Percentiles rank a stretch among this genome's conserved stretches.
These are phyloP conservation scores for Butyriboletus loyo DNA, from an alignment of 768 basidiomycete genomes.

Conservation along the genomic window DNA sequence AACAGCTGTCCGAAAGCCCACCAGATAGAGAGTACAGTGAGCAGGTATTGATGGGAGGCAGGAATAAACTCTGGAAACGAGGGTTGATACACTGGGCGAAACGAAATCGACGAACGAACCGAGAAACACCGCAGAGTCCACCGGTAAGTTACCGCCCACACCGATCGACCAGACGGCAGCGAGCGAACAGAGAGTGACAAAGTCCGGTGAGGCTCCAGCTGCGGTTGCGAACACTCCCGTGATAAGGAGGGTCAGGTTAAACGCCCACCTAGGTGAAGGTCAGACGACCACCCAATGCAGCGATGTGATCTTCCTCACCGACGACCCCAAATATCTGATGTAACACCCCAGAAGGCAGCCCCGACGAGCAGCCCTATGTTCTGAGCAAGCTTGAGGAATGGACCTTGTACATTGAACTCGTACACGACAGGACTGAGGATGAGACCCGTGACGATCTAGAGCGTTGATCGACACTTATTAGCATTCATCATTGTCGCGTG, in stretches of 20 bases:
- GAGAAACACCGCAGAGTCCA: conserved; percentile 74
- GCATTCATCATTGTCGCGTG: background rate
- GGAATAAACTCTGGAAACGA: conserved; percentile 58
- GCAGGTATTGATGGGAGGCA: conserved; percentile 68
- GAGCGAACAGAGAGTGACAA: conserved; percentile 48
- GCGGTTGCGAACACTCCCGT: conserved; percentile 63
- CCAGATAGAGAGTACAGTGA: conserved; percentile 75
- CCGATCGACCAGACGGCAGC: conserved; percentile 62
- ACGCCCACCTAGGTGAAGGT: conserved; percentile 48
- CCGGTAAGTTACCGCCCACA: conserved; percentile 71
- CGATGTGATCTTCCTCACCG: conserved; percentile 33
- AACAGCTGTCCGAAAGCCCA: conserved; percentile 77
- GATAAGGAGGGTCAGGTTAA: conserved; percentile 69
- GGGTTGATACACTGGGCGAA: background rate
- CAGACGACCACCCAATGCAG: background rate
- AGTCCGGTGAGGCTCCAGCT: conserved; percentile 58
- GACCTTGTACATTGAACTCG: conserved; percentile 62
- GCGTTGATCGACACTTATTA: background rate
- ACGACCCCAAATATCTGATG: conserved; percentile 70
- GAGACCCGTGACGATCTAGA: conserved; percentile 59
- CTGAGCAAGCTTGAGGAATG: conserved; percentile 65
- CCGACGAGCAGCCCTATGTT: conserved; percentile 71
- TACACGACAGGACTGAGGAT: conserved; percentile 61
- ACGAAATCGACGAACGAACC: conserved; percentile 38
- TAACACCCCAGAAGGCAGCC: conserved; percentile 65